A percentile compares a stretch with the other conserved stretches of the same genome.
Evolutionary conservation across 2,329 filamentous ascomycete genomes (phyloP).

Genomic region (Fusarium anguioides): DNA sequence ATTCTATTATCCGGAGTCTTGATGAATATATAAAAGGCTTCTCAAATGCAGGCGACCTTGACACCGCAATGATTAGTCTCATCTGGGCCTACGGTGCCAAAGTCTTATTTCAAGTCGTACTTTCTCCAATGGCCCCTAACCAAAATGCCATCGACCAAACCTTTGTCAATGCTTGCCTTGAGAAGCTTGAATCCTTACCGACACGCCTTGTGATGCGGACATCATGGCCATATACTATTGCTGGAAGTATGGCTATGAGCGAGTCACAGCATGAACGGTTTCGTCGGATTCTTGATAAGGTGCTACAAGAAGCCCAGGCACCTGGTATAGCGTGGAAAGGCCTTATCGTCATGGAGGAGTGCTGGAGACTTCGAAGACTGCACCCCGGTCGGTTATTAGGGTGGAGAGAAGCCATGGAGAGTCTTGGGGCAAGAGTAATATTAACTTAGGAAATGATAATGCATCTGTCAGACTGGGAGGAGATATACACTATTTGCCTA

Average conservation of each 20-base stretch:
- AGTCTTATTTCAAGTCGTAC: not conserved
- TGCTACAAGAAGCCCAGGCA: not conserved
- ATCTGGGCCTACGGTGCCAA: not conserved
- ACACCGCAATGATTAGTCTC: not conserved
- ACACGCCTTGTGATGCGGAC: not conserved
- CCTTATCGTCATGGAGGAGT: not conserved
- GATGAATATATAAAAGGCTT: not conserved
- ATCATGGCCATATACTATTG: slow-evolving; percentile 1
- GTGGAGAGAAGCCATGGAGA: not conserved
- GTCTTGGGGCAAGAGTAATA: not conserved
- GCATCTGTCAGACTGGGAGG: no score
- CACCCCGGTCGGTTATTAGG: not conserved
- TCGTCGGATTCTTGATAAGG: not conserved
- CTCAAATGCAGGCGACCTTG: not conserved
- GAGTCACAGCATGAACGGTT: not conserved
- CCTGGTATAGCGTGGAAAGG: slow-evolving; percentile 1
- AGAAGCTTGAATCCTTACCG: not conserved
- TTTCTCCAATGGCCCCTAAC: no score
- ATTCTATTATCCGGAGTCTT: not conserved
- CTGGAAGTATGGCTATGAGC: not conserved
- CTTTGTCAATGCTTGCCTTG: not conserved
- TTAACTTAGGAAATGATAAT: not conserved
- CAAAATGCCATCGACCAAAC: not conserved
- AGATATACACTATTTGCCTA: no score
- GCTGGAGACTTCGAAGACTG: not conserved